Percentiles rank a stretch among this genome's conserved stretches.
phyloP scores from a whole-genome alignment of 164 flowering plant species.

The Hamamelis virginiana region DNA sequence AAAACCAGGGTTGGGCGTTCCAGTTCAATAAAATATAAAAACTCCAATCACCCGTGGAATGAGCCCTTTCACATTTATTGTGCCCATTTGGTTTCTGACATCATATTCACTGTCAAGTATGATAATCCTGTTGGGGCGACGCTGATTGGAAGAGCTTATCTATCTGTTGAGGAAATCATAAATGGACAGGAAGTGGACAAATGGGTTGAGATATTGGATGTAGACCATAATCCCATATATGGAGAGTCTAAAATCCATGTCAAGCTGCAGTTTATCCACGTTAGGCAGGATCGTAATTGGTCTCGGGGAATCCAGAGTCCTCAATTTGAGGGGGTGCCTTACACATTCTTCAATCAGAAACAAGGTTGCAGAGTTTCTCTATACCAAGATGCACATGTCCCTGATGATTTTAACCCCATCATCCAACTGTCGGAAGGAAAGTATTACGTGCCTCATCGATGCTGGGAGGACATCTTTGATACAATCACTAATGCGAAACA shows the following conservation, averaged over 20 bases:
- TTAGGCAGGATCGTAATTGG: slow-evolving; percentile 42
- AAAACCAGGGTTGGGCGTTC: slow-evolving; percentile 62
- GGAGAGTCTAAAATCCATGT: slow-evolving; percentile 54
- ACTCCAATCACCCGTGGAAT: slow-evolving; percentile 49
- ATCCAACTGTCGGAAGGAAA: slow-evolving; percentile 27
- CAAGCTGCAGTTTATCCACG: slow-evolving; percentile 34
- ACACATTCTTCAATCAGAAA: slow-evolving; percentile 51
- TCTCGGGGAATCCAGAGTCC: slow-evolving; percentile 37
- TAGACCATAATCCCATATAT: slow-evolving; percentile 35
- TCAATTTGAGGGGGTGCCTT: slow-evolving; percentile 41
- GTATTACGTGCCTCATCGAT: slow-evolving; percentile 38
- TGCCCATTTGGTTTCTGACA: slow-evolving; percentile 50
- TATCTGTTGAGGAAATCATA: slow-evolving; percentile 43
- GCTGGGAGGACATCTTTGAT: slow-evolving; percentile 76
- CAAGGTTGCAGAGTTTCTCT: slow-evolving; percentile 50
- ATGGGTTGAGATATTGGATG: slow-evolving; percentile 46
- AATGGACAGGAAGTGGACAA: slow-evolving; percentile 32
- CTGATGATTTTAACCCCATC: slow-evolving; percentile 21
- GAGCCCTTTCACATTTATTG: slow-evolving; percentile 64
- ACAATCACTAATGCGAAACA: slow-evolving; percentile 56
- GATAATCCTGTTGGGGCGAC: slow-evolving; percentile 53
- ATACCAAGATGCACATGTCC: slow-evolving; percentile 63
- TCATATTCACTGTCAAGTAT: slow-evolving; percentile 57
- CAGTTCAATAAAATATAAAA: slow-evolving; percentile 25
- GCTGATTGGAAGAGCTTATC: slow-evolving; percentile 62